These are phyloP conservation scores for Cyathus striatus DNA, from an alignment of 768 basidiomycete species.

Conservation along the genomic window DNA sequence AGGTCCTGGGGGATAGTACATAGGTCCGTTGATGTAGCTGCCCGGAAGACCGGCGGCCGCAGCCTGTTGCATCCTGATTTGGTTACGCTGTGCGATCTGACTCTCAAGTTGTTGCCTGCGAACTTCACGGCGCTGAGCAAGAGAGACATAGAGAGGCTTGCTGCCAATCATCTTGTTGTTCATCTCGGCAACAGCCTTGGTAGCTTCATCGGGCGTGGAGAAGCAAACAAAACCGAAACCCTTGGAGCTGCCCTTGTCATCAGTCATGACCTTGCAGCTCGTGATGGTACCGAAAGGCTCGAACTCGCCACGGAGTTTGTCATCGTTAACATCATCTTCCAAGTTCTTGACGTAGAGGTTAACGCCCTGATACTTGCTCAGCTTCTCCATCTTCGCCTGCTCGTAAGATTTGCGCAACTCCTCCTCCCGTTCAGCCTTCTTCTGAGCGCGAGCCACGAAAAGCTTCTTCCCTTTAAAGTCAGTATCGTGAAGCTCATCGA, in stretches of 20 bases:
- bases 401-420: constrained; percentile 93
- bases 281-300: constrained; percentile 97
- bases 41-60: constrained; percentile 81
- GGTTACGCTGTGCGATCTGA: constrained; percentile 97
- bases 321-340: constrained; percentile 97
- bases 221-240: constrained; percentile 99
- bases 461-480: constrained; percentile 86
- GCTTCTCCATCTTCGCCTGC: constrained; percentile 93
- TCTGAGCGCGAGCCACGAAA: constrained; percentile 95
- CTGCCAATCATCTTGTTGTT: constrained; percentile 99
- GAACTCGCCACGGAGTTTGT: constrained; percentile 93
- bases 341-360: constrained; percentile 99
- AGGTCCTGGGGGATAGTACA: constrained; percentile 84
- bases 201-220: constrained; percentile 96
- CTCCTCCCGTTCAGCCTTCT: constrained; percentile 97
- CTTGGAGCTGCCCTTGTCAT: constrained; percentile 89
- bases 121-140: constrained; percentile 97
- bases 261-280: constrained; percentile 98
- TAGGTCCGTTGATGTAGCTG: constrained; percentile 78
- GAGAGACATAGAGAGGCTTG: constrained; percentile 97
- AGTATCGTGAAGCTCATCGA: constrained; percentile 82
- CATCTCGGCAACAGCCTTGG: constrained; percentile 99
- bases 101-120: constrained; percentile 98
- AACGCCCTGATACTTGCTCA: constrained; percentile 97
- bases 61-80: constrained; percentile 95